Evolutionary conservation across 2,329 filamentous ascomycete species (phyloP).

Genomic region (Clonostachys solani): DNA sequence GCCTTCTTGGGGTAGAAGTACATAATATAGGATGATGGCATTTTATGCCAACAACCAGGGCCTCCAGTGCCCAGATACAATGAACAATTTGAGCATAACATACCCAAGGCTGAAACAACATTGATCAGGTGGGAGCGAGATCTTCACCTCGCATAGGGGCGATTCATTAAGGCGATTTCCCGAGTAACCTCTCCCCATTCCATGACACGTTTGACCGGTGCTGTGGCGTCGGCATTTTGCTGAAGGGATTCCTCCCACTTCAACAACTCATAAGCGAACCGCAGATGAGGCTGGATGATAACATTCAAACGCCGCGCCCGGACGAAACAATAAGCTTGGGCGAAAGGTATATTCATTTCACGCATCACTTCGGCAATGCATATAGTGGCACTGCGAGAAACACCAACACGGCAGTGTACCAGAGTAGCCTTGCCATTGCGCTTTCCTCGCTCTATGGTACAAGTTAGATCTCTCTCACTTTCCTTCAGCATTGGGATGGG

Average conservation of each 20-base stretch:
- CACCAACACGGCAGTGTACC: conserved; percentile 94
- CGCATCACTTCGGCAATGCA: conserved; percentile 99
- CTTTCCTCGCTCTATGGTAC: conserved; percentile 66
- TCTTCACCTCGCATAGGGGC: conserved; percentile 72
- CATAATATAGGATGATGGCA: no score
- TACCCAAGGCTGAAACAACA: no score
- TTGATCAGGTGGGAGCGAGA: background rate
- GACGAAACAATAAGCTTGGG: conserved; percentile 93
- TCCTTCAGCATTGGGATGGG: background rate
- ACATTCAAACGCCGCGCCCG: conserved; percentile 90
- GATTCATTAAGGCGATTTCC: conserved; percentile 94
- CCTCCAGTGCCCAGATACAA: no score
- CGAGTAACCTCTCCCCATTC: conserved; percentile 88
- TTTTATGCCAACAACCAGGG: no score
- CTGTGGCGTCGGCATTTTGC: conserved; percentile 37
- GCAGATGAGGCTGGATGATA: conserved; percentile 94
- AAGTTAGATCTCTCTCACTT: no score
- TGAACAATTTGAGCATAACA: no score
- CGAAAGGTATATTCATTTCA: conserved; percentile 73
- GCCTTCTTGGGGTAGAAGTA: no score
- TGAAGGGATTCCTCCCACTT: conserved; percentile 88
- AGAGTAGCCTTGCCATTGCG: conserved; percentile 76
- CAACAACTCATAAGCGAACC: conserved; percentile 91
- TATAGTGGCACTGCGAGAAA: conserved; percentile 92
- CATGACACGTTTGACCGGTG: conserved; percentile 64